These are phyloP conservation scores for Didymella keratinophila DNA, from an alignment of 2,329 filamentous ascomycete species.

Conservation along the genomic window DNA sequence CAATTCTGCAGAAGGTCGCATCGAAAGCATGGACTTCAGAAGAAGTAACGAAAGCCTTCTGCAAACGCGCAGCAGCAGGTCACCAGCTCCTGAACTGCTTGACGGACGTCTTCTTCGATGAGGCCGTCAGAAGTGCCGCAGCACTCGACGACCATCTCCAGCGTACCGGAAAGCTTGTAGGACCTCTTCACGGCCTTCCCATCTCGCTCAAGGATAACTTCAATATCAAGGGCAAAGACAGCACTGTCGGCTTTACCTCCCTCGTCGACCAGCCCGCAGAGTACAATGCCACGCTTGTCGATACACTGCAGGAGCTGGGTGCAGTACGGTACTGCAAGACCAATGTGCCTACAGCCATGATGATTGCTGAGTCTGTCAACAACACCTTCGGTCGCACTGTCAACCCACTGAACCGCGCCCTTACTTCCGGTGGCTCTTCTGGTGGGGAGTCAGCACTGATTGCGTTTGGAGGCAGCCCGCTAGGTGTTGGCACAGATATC, in stretches of 20 bases:
- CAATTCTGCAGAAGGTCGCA: constrained; percentile 53
- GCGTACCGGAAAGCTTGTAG: constrained; percentile 58
- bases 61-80: constrained; percentile 62
- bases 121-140: constrained; percentile 61
- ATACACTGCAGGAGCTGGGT: constrained; percentile 65
- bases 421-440: constrained; percentile 70
- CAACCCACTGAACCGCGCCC: constrained; percentile 66
- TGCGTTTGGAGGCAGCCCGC: constrained; percentile 63
- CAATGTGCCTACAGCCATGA: constrained; percentile 73
- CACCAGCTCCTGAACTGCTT: constrained; percentile 68
- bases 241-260: constrained; percentile 69
- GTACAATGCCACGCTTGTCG: constrained; percentile 65
- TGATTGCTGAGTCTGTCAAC: constrained; percentile 73
- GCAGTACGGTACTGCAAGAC: constrained; percentile 76
- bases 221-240: constrained; percentile 66
- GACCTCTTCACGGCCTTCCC: constrained; percentile 65
- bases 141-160: constrained; percentile 61
- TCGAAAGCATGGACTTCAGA: constrained; percentile 59
- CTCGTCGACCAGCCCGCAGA: constrained; percentile 67
- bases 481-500: constrained; percentile 72
- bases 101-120: constrained; percentile 64
- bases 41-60: constrained; percentile 62
- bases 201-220: constrained; percentile 77
- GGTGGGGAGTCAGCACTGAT: constrained; percentile 73
- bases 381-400: constrained; percentile 69